Conservation (phyloP, 2,329 filamentous ascomycete species). For the Fusarium sp. region DNA sequence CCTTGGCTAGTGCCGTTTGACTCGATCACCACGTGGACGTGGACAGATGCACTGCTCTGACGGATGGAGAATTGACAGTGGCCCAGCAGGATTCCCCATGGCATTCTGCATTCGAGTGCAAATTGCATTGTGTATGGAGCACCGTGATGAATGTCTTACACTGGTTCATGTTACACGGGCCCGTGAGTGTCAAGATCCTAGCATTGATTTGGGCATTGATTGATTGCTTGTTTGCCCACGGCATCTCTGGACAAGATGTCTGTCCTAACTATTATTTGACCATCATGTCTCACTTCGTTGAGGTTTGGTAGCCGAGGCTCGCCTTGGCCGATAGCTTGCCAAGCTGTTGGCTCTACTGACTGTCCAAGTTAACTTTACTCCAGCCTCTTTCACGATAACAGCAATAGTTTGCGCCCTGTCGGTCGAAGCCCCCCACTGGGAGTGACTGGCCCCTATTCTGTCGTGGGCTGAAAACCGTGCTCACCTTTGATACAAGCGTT, state of each 20-base stretch:
- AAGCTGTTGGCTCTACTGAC: neutral
- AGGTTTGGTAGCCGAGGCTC: neutral
- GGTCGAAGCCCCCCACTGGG: neutral
- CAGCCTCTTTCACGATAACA: conserved; percentile 1
- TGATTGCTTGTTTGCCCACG: neutral
- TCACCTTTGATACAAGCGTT: conserved; percentile 18
- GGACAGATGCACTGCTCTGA: neutral
- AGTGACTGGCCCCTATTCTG: conserved; percentile 19
- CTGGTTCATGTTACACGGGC: neutral
- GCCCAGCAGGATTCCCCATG: neutral
- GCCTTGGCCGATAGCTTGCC: conserved; percentile 1
- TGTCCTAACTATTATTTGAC: neutral
- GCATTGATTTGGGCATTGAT: neutral
- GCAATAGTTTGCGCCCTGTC: neutral
- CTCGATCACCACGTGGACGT: conserved; percentile 14
- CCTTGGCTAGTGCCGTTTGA: conserved; percentile 12
- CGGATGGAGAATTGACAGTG: neutral
- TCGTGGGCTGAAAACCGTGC: conserved; percentile 32
- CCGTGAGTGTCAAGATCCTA: neutral
- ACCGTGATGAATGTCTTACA: neutral
- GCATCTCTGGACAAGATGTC: neutral
- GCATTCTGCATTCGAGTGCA: neutral
- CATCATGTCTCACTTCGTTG: neutral
- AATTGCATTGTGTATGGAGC: neutral
- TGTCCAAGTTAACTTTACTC: neutral